Base-by-base conservation (phyloP, 345 rosid genomes). In the Aegle marmelos region DNA sequence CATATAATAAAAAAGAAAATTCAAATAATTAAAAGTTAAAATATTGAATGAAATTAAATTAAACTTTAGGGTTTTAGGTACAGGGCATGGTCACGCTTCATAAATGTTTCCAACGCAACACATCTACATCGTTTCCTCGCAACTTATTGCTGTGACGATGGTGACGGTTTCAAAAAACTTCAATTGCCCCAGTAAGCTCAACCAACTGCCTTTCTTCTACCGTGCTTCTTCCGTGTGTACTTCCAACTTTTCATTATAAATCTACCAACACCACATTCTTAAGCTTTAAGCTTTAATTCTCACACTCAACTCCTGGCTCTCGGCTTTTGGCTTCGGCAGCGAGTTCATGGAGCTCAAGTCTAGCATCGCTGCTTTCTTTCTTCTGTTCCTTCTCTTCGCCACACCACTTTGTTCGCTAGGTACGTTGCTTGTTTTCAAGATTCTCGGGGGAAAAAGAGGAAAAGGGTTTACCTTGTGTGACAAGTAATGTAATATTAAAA, bases 311-410 rank as follows among this genome's bases (percentile, higher is more conserved):
- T 28, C 13, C 11, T 50, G 27, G 7, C 4, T 24, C 50, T 13
- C n/a, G 19, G 19, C 77, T 30, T 30, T 62, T 27, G 16, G 27
- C 24, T 53, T 24, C 17, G 3, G 19, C 77, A 67, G 69, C 72
- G 83, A 83, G 87, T 84, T 75, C 72, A 82, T 87, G 88, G 86
- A 81, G 71, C 62, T 76, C 41, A 85, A 81, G 63, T 64, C 72
- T 22, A 36, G 34, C 72, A 4, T 74, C 63, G 11, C 48, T 39
- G 3, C 70, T 57, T 21, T 39, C 74, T 73, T 86, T 34, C 56
- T 88, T 45, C 76, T 85, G 7, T 76, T 70, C 65, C 79, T 88
- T 30, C 73, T 88, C 62, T 73, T 82, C 33, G 61, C 78, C 22
- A 4, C 69, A 1, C 84, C 87, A 66, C 61, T 4, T 53, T 56